phyloP scores from a whole-genome alignment of 768 basidiomycete species.

The Fibroporia radiculosa region DNA sequence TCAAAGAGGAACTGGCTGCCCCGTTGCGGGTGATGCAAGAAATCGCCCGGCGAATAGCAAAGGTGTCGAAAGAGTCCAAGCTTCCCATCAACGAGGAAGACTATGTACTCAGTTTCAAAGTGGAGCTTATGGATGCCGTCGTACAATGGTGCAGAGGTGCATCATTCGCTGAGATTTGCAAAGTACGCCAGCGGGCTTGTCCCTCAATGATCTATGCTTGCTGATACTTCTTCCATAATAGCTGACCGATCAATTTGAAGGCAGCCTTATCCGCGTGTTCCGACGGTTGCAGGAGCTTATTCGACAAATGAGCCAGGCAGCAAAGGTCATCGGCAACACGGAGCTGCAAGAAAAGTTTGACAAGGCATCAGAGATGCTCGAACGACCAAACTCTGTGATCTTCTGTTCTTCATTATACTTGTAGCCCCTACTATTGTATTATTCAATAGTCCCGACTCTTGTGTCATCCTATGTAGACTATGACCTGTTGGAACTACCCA shows the following conservation, averaged over 20 bases:
- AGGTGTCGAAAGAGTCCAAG: constrained; percentile 91
- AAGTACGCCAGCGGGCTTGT: constrained; percentile 41
- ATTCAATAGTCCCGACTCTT: no score
- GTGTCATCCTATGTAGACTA: no score
- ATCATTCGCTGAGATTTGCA: constrained; percentile 93
- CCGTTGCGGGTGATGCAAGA: constrained; percentile 96
- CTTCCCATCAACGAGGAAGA: constrained; percentile 85
- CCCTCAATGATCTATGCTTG: not conserved
- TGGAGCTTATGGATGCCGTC: constrained; percentile 97
- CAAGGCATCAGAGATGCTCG: constrained; percentile 86
- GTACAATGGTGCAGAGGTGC: constrained; percentile 98
- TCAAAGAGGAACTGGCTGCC: constrained; percentile 90
- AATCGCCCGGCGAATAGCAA: constrained; percentile 91
- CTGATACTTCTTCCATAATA: constrained; percentile 31
- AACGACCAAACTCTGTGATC: constrained; percentile 89
- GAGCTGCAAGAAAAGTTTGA: constrained; percentile 94
- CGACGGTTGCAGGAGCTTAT: constrained; percentile 89
- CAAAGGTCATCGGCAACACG: constrained; percentile 92
- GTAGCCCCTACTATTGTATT: constrained; percentile 28
- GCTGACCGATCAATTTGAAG: constrained; percentile 96
- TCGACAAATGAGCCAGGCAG: constrained; percentile 92
- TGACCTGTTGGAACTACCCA: not conserved
- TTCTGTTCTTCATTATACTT: constrained; percentile 85
- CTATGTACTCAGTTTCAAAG: constrained; percentile 95
- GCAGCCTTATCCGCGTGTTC: constrained; percentile 94